These are phyloP conservation scores for Pisolithus albus DNA, from an alignment of 768 basidiomycete species.

Conservation along the genomic window DNA sequence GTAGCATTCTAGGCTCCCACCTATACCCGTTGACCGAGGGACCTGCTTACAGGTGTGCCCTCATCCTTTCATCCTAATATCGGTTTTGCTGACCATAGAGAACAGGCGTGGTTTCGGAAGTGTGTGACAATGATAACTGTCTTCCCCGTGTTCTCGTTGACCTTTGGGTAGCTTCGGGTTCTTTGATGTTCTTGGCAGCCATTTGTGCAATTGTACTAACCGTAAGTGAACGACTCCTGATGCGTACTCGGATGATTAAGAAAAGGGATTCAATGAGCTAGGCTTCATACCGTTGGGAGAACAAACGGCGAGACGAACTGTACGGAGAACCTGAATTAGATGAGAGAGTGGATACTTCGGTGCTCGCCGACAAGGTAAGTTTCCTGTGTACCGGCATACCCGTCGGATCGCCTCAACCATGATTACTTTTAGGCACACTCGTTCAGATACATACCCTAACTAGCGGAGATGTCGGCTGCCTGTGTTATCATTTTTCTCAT, in stretches of 20 bases:
- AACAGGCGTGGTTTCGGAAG: conserved; percentile 16
- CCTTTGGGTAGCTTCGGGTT: conserved; percentile 11
- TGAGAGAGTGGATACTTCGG: conserved; percentile 51
- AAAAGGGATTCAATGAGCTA: conserved; percentile 14
- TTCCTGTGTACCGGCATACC: neutral
- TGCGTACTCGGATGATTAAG: neutral
- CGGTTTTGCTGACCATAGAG: neutral
- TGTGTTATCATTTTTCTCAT: too few relatives aligned
- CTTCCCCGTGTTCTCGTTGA: neutral
- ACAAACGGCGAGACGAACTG: conserved; percentile 43
- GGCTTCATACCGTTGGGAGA: conserved; percentile 61
- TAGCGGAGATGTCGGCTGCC: neutral
- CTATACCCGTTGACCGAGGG: conserved; percentile 36
- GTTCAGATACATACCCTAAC: conserved; percentile 48
- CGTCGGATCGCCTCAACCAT: neutral
- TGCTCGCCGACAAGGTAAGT: conserved; percentile 58
- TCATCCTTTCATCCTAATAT: neutral
- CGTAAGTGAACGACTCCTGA: conserved; percentile 6
- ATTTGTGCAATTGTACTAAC: conserved; percentile 14
- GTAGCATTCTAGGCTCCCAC: conserved; percentile 36
- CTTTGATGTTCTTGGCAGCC: conserved; percentile 20
- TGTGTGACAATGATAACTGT: neutral
- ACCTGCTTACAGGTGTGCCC: conserved; percentile 31
- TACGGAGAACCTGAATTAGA: conserved; percentile 46
- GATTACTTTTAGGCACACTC: conserved; percentile 40